Evolutionary conservation across 1,284 basidiomycete species (phyloP), one percentile per base, ranked within the genome.

Genomic region (Hymenochaete sp.): DNA sequence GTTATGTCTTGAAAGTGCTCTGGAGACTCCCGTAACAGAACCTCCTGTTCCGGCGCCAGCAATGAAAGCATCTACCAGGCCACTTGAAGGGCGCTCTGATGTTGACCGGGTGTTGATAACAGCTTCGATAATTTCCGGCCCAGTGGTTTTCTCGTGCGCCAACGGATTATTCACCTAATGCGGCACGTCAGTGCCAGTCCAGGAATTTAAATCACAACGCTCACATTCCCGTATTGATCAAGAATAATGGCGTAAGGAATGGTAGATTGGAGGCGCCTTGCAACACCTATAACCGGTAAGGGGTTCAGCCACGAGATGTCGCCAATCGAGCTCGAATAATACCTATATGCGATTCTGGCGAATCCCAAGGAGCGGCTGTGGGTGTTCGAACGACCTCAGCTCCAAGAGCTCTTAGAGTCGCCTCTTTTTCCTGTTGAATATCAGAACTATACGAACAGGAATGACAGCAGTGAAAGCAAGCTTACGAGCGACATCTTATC

Each of bases 311-410:
- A 82, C 76, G 78, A 79, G 72, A 71, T 62, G 65, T 57, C 58
- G 56, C 41, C 40, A 49, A 16, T 9, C 33, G 44, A 60, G 53
- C 59, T 41, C 54, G 57, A 57, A 67, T 64, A 69, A 73, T 80
- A 84, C 89, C 88, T 75, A 97, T 88, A 62, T 95, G 87, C 54
- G 83, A 88, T 42, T 91, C 82, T 10, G 89, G 85, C 7, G 82
- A 74, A 55, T 92, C 82, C 73, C 77, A 91, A 13, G 88, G 79
- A 2, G 88, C 91, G 52, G 83, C 85, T 21, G 79, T 93, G n/a
- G 93, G 93, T 9, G 95, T 98, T 45, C 95, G 82, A 42, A 98
- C 73, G 43, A 98, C 91, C 62, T 93, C 84, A 3, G 95, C 93
- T 8, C 95, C 95, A 2, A 98, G 72, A 0, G 92, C 91, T 46